Conservation (phyloP, 345 rosid species). For the Iberis pinnata region DNA sequence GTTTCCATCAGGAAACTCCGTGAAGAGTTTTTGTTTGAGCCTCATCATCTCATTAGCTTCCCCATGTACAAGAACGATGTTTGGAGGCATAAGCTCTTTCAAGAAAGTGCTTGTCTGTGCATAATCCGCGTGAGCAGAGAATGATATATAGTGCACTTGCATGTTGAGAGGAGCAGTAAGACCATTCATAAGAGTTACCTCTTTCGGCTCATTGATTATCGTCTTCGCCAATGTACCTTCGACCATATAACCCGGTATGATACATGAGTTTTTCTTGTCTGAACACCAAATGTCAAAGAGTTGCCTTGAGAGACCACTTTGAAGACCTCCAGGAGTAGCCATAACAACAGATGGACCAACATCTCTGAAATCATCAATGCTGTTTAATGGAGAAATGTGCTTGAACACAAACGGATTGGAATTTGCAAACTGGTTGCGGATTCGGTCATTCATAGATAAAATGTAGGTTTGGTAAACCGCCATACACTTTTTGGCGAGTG, state of each 20-base stretch:
- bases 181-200: conserved; percentile 91
- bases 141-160: conserved; percentile 90
- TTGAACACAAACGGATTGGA: conserved; percentile 93
- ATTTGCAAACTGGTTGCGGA: conserved; percentile 79
- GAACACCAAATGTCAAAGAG: conserved; percentile 90
- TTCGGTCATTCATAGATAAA: conserved; percentile 88
- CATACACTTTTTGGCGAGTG: conserved; percentile 94
- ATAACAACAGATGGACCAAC: conserved; percentile 89
- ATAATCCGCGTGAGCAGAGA: conserved; percentile 93
- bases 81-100: conserved; percentile 91
- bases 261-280: conserved; percentile 81
- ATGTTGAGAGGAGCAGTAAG: conserved; percentile 76
- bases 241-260: conserved; percentile 78
- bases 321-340: conserved; percentile 93
- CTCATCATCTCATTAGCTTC: conserved; percentile 92
- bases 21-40: conserved; percentile 76
- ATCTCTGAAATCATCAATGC: conserved; percentile 79
- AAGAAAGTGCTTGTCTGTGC: conserved; percentile 91
- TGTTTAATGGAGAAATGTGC: conserved; percentile 68
- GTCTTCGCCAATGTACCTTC: conserved; percentile 83
- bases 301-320: conserved; percentile 86
- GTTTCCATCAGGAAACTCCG: conserved; percentile 73
- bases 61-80: conserved; percentile 89
- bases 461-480: conserved; percentile 94
- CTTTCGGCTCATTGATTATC: conserved; percentile 83